Evolutionary conservation across 2,329 filamentous ascomycete species (phyloP), one percentile per base, ranked within the genome.

Genomic region (Diaporthe capsici): DNA sequence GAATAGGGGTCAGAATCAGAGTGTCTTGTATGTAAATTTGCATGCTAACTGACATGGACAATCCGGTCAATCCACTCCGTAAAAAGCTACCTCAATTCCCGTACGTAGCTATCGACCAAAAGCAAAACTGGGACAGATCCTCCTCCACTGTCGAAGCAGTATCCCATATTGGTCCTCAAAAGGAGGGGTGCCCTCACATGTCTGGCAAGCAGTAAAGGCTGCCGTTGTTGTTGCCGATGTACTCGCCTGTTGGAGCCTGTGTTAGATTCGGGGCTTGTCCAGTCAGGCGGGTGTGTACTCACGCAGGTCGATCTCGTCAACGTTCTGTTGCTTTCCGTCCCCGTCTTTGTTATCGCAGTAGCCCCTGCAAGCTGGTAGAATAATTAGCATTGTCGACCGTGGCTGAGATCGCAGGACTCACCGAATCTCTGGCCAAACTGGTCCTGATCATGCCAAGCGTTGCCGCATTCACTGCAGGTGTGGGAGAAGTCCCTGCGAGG

Each of bases 191-290:
- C 5, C n/a, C 2, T 22, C 49, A 31, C 13, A 13, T 3, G 4
- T 39, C n/a, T 13, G 13, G 47, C 34, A 7, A 53, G 22, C 49
- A 70, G 34, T 28, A 15, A 10, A 55, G 34, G 15, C 7, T 42
- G 34, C 34, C 49, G n/a, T 70, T 28, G 34, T 31, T 22, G n/a
- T 55, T 70, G 34, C 49, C 49, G n/a, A 68, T 53, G n/a, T 39
- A 39, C 34, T 53, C 22, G 9, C 22, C 65, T 51, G 63, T 44
- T 31, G n/a, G 13, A 25, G 60, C n/a, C 22, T 20, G 17, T n/a
- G 7, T 37, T 44, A 44, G 39, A 10, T 9, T 39, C 3, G 6
- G 2, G n/a, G 17, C n/a, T 44, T 28, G 6, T 1, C 37, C 4
- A 28, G 25, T 5, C 25, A 60, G 34, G 34, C 5, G 15, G 34